A percentile compares a stretch with the other conserved stretches of the same genome.
Evolutionary conservation across 2,329 filamentous ascomycete genomes (phyloP).

Genomic region (Lachnellula hyalina): DNA sequence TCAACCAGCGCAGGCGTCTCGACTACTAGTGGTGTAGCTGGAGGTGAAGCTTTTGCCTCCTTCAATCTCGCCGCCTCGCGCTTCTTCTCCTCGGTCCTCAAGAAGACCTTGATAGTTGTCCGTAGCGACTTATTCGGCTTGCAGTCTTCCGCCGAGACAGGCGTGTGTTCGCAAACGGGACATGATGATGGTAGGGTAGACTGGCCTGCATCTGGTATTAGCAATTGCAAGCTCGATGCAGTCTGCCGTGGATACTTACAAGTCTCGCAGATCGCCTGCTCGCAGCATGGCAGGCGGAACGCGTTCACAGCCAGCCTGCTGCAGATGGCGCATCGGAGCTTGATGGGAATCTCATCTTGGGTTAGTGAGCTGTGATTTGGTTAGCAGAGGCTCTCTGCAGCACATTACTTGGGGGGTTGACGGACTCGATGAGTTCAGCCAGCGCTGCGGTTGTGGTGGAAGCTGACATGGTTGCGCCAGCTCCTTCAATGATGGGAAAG

Average conservation of each 20-base stretch:
- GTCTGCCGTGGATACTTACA: conserved; percentile 49
- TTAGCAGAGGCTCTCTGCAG: conserved; percentile 7
- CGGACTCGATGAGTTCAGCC: conserved; percentile 31
- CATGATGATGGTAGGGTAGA: conserved; percentile 71
- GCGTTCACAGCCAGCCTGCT: conserved; percentile 87
- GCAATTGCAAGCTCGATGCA: background rate
- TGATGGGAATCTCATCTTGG: conserved; percentile 82
- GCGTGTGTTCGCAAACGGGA: conserved; percentile 88
- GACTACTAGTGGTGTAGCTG: conserved; percentile 25
- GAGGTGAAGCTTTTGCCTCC: conserved; percentile 34
- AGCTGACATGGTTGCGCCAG: conserved; percentile 23
- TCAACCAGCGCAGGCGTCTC: conserved; percentile 7
- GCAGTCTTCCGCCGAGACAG: conserved; percentile 80
- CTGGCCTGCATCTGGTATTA: conserved; percentile 54
- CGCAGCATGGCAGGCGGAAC: conserved; percentile 88
- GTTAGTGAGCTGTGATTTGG: conserved; percentile 26
- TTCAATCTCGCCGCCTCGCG: conserved; percentile 57
- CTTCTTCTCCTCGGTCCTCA: conserved; percentile 89
- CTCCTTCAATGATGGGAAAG: background rate
- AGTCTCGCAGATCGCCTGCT: conserved; percentile 85
- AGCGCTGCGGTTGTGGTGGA: conserved; percentile 27
- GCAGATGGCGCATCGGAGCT: conserved; percentile 90
- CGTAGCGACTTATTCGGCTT: conserved; percentile 86
- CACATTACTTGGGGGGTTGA: background rate
- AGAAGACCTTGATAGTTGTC: conserved; percentile 84